Percentiles rank a stretch among this genome's conserved stretches.
Evolutionary conservation across 192 early-diverging fungal species (phyloP).

Genomic region (Thamnidium elegans): DNA sequence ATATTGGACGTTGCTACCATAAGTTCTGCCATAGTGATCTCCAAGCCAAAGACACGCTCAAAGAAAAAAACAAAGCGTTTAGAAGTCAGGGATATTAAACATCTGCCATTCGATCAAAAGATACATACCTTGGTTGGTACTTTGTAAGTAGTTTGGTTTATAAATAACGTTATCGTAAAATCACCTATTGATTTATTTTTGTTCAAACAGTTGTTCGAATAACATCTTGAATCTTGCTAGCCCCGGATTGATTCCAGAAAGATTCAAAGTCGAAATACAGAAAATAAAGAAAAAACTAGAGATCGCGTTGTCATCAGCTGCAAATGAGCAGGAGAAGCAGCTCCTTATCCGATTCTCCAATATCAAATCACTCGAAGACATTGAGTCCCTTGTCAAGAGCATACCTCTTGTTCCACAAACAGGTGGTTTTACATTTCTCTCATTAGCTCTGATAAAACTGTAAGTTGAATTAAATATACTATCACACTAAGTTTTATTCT

Average conservation of each 20-base stretch:
- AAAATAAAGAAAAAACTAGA: conserved; percentile 7
- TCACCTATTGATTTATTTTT: conserved; percentile 10
- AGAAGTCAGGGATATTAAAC: conserved; percentile 7
- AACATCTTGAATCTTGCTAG: conserved; percentile 8
- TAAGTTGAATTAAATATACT: conserved; percentile 17
- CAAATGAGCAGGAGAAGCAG: conserved; percentile 1
- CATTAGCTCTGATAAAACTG: conserved; percentile 11
- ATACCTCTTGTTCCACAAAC: conserved; percentile 9
- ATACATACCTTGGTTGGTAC: conserved; percentile 1
- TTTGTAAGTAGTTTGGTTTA: conserved; percentile 11
- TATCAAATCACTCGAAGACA: conserved; percentile 7
- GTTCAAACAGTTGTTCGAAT: conserved; percentile 8
- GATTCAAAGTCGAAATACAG: conserved; percentile 7
- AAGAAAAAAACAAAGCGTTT: conserved; percentile 8
- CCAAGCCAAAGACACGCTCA: conserved; percentile 6
- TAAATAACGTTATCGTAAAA: conserved; percentile 10
- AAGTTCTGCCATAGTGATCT: too few relatives aligned
- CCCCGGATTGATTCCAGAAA: conserved; percentile 9
- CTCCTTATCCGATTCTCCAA: conserved; percentile 9
- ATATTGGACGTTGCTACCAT: too few relatives aligned
- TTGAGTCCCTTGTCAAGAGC: conserved; percentile 5
- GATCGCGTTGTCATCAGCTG: neutral
- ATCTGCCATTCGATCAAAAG: conserved; percentile 4
- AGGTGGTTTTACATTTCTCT: conserved; percentile 10
- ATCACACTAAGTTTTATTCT: conserved; percentile 9